These are phyloP conservation scores for Colletotrichum sp. DNA, from an alignment of 2,329 filamentous ascomycete genomes.

Conservation along the genomic window DNA sequence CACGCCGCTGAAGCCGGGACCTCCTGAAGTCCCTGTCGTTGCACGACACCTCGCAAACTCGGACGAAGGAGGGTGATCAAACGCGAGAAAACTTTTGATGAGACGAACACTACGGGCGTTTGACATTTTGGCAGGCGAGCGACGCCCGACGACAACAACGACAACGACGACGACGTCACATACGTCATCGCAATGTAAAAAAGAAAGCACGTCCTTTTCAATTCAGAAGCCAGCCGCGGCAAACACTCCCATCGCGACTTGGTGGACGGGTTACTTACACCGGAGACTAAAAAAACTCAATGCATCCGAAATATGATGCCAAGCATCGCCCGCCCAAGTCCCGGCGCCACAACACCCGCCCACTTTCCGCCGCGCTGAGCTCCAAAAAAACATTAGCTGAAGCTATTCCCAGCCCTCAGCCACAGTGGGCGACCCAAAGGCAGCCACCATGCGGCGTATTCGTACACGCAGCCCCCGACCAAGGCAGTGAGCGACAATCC, in stretches of 20 bases:
- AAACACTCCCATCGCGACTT: not conserved
- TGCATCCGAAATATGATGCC: not conserved
- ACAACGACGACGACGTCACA: constrained; percentile 3
- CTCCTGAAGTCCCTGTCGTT: not conserved
- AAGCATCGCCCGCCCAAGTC: not conserved
- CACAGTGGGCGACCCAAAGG: not conserved
- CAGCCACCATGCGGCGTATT: not conserved
- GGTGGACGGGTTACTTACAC: not conserved
- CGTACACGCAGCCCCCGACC: not conserved
- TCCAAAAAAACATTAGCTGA: not conserved
- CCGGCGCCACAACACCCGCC: not conserved
- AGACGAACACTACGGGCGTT: constrained; percentile 2
- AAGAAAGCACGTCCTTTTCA: not conserved
- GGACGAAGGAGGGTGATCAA: not conserved
- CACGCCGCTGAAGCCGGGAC: not conserved
- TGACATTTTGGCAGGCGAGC: not conserved
- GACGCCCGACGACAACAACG: not conserved
- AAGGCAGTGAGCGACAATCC: not conserved
- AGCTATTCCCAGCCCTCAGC: constrained; percentile 13
- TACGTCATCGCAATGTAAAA: not conserved
- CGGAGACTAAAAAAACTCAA: not conserved
- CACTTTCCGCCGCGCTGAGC: constrained; percentile 1
- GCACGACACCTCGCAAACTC: not conserved
- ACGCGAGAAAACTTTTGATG: not conserved
- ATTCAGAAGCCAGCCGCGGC: not conserved